phyloP scores from a whole-genome alignment of 768 basidiomycete genomes.

The Cyclocybe cylindracea region DNA sequence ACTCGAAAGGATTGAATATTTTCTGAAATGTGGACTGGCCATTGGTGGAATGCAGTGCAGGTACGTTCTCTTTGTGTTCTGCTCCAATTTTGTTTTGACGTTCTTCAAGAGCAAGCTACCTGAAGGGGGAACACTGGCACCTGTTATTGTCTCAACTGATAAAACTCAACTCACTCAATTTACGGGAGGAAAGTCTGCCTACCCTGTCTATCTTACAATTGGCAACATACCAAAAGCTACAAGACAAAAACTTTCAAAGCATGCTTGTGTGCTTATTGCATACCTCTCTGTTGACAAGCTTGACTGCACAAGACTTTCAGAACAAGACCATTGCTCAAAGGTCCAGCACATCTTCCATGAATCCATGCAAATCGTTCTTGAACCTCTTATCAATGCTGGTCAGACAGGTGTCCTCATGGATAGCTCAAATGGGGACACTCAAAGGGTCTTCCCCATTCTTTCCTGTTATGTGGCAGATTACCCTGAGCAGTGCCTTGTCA shows the following conservation, averaged over 20 bases:
- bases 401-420: slow-evolving; percentile 32
- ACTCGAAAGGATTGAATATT: slow-evolving; percentile 20
- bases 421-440: slow-evolving; percentile 31
- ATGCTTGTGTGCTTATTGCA: slow-evolving; percentile 35
- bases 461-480: slow-evolving; percentile 28
- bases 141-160: slow-evolving; percentile 39
- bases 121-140: slow-evolving; percentile 25
- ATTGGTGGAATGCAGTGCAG: slow-evolving; percentile 41
- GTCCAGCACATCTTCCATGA: slow-evolving; percentile 35
- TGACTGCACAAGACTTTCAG: slow-evolving; percentile 3
- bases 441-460: slow-evolving; percentile 19
- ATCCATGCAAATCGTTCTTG: slow-evolving; percentile 32
- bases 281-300: slow-evolving; percentile 42
- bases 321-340: slow-evolving; percentile 9
- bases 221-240: slow-evolving; percentile 37
- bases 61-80: slow-evolving; percentile 17
- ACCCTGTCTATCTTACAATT: slow-evolving; percentile 44
- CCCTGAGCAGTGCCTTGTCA: slow-evolving; percentile 42
- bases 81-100: neutral
- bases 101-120: slow-evolving; percentile 15
- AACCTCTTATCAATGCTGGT: slow-evolving; percentile 31
- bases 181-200: slow-evolving; percentile 35
- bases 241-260: slow-evolving; percentile 30
- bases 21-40: slow-evolving; percentile 36
- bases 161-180: slow-evolving; percentile 37